These are phyloP conservation scores for Aethionema arabicum DNA, from an alignment of 345 rosid genomes.

Conservation along the genomic window DNA sequence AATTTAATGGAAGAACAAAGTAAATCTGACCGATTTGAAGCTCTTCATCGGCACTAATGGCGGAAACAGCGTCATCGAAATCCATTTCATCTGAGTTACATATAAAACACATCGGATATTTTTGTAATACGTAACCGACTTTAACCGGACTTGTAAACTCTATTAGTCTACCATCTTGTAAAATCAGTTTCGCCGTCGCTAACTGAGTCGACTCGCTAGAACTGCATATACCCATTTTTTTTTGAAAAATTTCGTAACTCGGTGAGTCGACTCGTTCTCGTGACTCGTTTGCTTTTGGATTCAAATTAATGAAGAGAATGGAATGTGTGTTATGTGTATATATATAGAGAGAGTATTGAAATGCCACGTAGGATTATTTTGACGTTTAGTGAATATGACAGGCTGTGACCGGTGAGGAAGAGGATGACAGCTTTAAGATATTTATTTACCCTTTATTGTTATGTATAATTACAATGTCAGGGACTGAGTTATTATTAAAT, in stretches of 20 bases:
- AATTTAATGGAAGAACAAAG: slow-evolving; percentile 69
- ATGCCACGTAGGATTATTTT: slow-evolving; percentile 46
- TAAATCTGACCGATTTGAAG: slow-evolving; percentile 87
- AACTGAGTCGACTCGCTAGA: slow-evolving; percentile 70
- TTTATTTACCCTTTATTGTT: slow-evolving; percentile 31
- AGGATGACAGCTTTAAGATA: slow-evolving; percentile 48
- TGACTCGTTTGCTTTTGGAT: slow-evolving; percentile 4
- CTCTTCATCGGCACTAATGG: slow-evolving; percentile 64
- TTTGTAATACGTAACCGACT: slow-evolving; percentile 66
- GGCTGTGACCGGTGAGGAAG: slow-evolving; percentile 50
- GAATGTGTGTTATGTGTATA: neutral
- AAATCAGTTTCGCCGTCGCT: slow-evolving; percentile 76
- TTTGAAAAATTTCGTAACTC: neutral
- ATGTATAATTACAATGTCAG: slow-evolving; percentile 39
- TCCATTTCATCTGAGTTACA: slow-evolving; percentile 98
- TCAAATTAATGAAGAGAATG: slow-evolving; percentile 13
- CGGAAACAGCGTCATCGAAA: slow-evolving; percentile 69
- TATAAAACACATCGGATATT: slow-evolving; percentile 59
- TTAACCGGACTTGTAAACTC: slow-evolving; percentile 77
- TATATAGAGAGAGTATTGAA: slow-evolving; percentile 31
- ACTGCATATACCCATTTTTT: slow-evolving; percentile 79
- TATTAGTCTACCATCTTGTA: slow-evolving; percentile 72
- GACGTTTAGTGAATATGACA: slow-evolving; percentile 47
- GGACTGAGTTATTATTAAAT: slow-evolving; percentile 17
- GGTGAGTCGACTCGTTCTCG: slow-evolving; percentile 26